Evolutionary conservation across 192 early-diverging fungal genomes (phyloP).

Genomic region (Neocallimastix lanati): DNA sequence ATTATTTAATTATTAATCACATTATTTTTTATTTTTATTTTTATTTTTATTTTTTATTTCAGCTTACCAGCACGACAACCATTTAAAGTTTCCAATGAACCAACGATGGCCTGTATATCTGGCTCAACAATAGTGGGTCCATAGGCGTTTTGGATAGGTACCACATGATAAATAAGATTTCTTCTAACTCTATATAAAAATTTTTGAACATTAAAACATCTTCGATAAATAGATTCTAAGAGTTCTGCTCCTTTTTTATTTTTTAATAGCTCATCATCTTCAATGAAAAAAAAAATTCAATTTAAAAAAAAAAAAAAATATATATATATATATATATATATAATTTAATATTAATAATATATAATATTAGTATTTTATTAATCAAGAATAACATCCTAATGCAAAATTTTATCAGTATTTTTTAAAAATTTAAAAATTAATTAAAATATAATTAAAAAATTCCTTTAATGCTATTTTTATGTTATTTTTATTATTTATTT

Average conservation of each 20-base stretch:
- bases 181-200: constrained; percentile 37
- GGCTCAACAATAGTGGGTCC: constrained; percentile 67
- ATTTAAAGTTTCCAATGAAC: constrained; percentile 57
- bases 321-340: too few relatives aligned
- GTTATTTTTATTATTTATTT: too few relatives aligned
- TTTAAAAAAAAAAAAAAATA: too few relatives aligned
- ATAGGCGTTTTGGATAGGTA: constrained; percentile 59
- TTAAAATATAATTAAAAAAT: too few relatives aligned
- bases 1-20: neutral
- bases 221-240: neutral
- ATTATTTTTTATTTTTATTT: neutral
- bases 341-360: too few relatives aligned
- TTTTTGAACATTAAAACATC: neutral
- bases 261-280: neutral
- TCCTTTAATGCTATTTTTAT: too few relatives aligned
- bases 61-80: constrained; percentile 51
- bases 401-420: too few relatives aligned
- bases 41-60: neutral
- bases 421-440: too few relatives aligned
- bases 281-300: too few relatives aligned
- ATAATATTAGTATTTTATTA: too few relatives aligned
- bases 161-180: constrained; percentile 27
- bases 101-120: constrained; percentile 58
- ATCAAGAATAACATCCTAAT: too few relatives aligned
- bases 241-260: neutral